These are phyloP conservation scores for Hymenoscyphus fraxineus DNA, from an alignment of 2,329 filamentous ascomycete genomes.

Conservation along the genomic window DNA sequence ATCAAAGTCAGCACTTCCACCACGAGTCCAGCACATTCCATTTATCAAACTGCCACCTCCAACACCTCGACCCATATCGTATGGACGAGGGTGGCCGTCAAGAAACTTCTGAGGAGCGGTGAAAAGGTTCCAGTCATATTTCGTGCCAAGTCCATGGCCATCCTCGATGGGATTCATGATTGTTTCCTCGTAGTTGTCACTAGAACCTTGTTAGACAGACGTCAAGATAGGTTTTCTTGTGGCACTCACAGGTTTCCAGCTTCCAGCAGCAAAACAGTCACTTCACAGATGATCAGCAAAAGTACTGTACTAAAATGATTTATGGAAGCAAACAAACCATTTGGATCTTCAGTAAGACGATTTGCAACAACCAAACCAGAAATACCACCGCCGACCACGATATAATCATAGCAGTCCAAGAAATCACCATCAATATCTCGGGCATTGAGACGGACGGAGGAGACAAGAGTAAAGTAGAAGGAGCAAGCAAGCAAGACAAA, in stretches of 20 bases:
- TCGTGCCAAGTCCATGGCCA: slow-evolving; percentile 34
- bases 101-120: slow-evolving; percentile 38
- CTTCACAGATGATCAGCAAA: slow-evolving; percentile 15
- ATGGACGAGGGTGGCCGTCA: slow-evolving; percentile 24
- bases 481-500: not conserved
- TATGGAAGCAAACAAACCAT: slow-evolving; percentile 9
- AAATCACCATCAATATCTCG: slow-evolving; percentile 25
- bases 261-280: slow-evolving; percentile 28
- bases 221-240: too few relatives aligned
- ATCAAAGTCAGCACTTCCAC: slow-evolving; percentile 33
- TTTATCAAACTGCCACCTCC: slow-evolving; percentile 42
- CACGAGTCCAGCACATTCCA: slow-evolving; percentile 35
- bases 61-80: slow-evolving; percentile 24
- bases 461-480: slow-evolving; percentile 8
- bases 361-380: slow-evolving; percentile 44
- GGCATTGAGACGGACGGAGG: slow-evolving; percentile 17
- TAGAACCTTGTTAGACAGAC: slow-evolving; percentile 12
- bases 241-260: slow-evolving; percentile 25
- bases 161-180: slow-evolving; percentile 27
- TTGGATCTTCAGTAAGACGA: slow-evolving; percentile 39
- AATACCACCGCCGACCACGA: slow-evolving; percentile 45
- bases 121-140: slow-evolving; percentile 41
- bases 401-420: slow-evolving; percentile 36
- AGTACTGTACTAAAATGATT: not conserved
- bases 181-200: slow-evolving; percentile 27